Percentiles rank a stretch among this genome's conserved stretches.
Evolutionary conservation across 306 rosid genomes (phyloP).

Genomic region (Pyrus betulifolia): DNA sequence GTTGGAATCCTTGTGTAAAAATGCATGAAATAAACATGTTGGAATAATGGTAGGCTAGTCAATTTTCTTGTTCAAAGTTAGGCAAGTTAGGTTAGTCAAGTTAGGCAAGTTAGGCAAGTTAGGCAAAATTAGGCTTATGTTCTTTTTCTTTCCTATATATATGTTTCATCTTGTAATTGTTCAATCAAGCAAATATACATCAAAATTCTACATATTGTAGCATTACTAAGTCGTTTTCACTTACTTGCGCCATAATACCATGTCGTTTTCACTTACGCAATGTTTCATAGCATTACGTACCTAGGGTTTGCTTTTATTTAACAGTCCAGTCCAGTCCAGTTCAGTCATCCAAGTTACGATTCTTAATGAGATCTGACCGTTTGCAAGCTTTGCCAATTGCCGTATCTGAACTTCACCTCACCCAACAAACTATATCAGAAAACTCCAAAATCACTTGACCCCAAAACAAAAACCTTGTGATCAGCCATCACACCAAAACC

Average conservation of each 20-base stretch:
- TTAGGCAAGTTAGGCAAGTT: too few relatives aligned
- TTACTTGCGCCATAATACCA: constrained; percentile 9
- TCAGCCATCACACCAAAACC: background rate
- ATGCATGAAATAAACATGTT: too few relatives aligned
- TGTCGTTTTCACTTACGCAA: background rate
- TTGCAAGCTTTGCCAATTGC: background rate
- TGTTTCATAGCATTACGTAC: constrained; percentile 1
- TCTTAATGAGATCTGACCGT: background rate
- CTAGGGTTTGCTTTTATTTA: background rate
- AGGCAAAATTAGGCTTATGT: too few relatives aligned
- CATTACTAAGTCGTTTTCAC: background rate
- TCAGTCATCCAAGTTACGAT: background rate
- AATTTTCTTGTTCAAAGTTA: too few relatives aligned
- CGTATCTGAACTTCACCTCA: background rate
- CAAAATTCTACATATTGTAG: background rate
- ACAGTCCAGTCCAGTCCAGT: background rate
- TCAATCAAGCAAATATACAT: too few relatives aligned
- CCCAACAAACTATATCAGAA: background rate
- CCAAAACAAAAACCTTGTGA: background rate
- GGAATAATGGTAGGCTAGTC: too few relatives aligned
- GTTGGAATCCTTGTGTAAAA: too few relatives aligned
- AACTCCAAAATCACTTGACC: background rate
- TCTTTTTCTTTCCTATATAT: too few relatives aligned
- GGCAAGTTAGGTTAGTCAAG: too few relatives aligned
- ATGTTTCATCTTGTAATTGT: too few relatives aligned